A percentile compares a stretch with the other conserved stretches of the same genome.
These are phyloP conservation scores for Hypoxylon sp. DNA, from an alignment of 2,329 filamentous ascomycete species.

Conservation along the genomic window DNA sequence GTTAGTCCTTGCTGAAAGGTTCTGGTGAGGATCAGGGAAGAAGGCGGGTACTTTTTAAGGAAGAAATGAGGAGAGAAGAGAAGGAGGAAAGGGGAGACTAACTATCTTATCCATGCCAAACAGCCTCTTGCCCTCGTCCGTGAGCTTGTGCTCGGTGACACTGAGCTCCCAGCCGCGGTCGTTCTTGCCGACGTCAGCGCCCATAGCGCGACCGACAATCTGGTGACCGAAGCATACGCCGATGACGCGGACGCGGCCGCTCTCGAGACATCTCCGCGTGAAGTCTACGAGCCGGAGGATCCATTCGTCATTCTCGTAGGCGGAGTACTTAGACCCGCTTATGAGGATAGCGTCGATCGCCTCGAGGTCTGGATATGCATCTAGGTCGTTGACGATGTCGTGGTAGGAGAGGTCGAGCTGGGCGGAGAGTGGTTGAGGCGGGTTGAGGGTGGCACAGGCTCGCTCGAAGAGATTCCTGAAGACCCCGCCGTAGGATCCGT, in stretches of 20 bases:
- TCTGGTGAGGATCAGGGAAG: not conserved
- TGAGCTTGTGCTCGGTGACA: constrained; percentile 78
- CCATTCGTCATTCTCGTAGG: constrained; percentile 82
- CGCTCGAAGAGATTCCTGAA: constrained; percentile 73
- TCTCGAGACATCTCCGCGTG: constrained; percentile 69
- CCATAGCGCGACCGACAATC: constrained; percentile 82
- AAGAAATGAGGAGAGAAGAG: constrained; percentile 5
- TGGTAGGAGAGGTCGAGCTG: constrained; percentile 74
- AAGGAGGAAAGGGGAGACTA: constrained; percentile 39
- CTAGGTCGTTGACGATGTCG: constrained; percentile 76
- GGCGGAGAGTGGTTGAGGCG: constrained; percentile 58
- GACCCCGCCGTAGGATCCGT: constrained; percentile 80
- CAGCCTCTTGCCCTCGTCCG: constrained; percentile 76
- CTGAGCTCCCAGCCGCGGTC: constrained; percentile 85
- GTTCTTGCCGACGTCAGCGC: constrained; percentile 75
- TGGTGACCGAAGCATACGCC: constrained; percentile 92
- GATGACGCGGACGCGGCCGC: constrained; percentile 77
- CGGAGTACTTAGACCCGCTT: constrained; percentile 81
- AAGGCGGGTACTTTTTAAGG: not conserved
- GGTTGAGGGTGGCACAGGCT: constrained; percentile 64
- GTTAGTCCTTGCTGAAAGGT: not conserved
- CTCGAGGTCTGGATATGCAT: constrained; percentile 79
- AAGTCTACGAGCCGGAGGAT: constrained; percentile 81
- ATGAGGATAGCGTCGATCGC: constrained; percentile 86
- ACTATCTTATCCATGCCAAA: constrained; percentile 76